Conservation (phyloP, 768 basidiomycete species). For the Boletus rubescentipes region DNA sequence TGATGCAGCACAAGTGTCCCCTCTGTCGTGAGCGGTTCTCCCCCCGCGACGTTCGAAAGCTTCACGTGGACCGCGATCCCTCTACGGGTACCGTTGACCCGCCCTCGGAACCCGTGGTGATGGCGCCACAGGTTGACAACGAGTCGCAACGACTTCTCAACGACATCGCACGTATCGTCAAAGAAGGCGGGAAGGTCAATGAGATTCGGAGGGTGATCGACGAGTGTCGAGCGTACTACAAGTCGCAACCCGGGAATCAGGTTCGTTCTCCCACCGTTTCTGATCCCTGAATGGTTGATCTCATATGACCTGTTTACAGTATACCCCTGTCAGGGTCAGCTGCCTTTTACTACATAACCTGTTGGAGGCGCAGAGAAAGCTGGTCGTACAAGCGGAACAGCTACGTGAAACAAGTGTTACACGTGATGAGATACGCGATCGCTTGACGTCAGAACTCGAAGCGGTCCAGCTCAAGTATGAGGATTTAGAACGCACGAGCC, state of each 20-base stretch:
- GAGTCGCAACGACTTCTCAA: slow-evolving; percentile 54
- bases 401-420: slow-evolving; percentile 31
- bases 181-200: slow-evolving; percentile 53
- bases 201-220: slow-evolving; percentile 50
- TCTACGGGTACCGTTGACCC: slow-evolving; percentile 20
- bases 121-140: slow-evolving; percentile 33
- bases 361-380: slow-evolving; percentile 45
- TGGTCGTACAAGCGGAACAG: slow-evolving; percentile 36
- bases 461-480: slow-evolving; percentile 41
- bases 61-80: slow-evolving; percentile 58
- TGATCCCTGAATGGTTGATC: slow-evolving; percentile 11
- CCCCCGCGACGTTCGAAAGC: slow-evolving; percentile 44
- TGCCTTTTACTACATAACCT: slow-evolving; percentile 51
- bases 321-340: slow-evolving; percentile 49
- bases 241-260: slow-evolving; percentile 44
- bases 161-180: slow-evolving; percentile 52
- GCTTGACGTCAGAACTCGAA: slow-evolving; percentile 34
- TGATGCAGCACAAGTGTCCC: slow-evolving; percentile 54
- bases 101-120: slow-evolving; percentile 20
- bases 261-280: slow-evolving; percentile 30
- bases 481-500: slow-evolving; percentile 39
- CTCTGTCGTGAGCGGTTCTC: slow-evolving; percentile 61
- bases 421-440: slow-evolving; percentile 33
- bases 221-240: slow-evolving; percentile 49
- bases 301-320: slow-evolving; percentile 33